Base-by-base conservation (phyloP, 169 alveolate species). In the Cryptosporidium sp. region DNA sequence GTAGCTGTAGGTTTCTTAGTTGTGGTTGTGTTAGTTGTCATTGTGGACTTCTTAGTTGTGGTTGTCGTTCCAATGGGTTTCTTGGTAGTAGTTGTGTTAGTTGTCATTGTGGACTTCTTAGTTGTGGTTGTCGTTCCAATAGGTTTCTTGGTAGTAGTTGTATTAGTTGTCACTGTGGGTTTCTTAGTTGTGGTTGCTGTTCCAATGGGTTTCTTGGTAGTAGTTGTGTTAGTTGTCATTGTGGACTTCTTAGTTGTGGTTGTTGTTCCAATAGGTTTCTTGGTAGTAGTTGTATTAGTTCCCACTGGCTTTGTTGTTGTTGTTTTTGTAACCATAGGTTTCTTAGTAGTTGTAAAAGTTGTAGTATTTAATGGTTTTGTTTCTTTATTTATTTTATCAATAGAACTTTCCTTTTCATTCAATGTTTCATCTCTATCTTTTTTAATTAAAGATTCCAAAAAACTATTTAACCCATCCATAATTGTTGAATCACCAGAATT, bases 191-290 rank as follows among this genome's bases (percentile, higher is more conserved):
- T 29, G 29, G 8, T 62, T 0, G 48, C 29, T 0, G 8, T 26
- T 62, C 23, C 29, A 7, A 10, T 62, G 29, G 70, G 10, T 21
- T 37, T 12, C 23, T 68, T n/a, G 7, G 87, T 72, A 14, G 85
- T 29, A 21, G 21, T 18, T 7, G 44, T 56, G 33, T 8, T 72
- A 7, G 12, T 70, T 42, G 69, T n/a, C 4, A 14, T 2, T 7
- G 14, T 42, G 16, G 48, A 18, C 7, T 42, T 42, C 48, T 42
- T 42, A 8, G 48, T 42, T 7, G 48, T 42, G 48, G 48, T 42
- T 8, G 48, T 2, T 0, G 85, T n/a, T 12, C 8, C 31, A 0
- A 29, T 21, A 1, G 85, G 53, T 33, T 23, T 51, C 48, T n/a
- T 26, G 0, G 65, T 71, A 3, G 65, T 21, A 8, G 67, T 42